A percentile compares a stretch with the other conserved stretches of the same genome.
Evolutionary conservation across 2,329 filamentous ascomycete species (phyloP).

Genomic region (Ophiocordyceps sinensis): DNA sequence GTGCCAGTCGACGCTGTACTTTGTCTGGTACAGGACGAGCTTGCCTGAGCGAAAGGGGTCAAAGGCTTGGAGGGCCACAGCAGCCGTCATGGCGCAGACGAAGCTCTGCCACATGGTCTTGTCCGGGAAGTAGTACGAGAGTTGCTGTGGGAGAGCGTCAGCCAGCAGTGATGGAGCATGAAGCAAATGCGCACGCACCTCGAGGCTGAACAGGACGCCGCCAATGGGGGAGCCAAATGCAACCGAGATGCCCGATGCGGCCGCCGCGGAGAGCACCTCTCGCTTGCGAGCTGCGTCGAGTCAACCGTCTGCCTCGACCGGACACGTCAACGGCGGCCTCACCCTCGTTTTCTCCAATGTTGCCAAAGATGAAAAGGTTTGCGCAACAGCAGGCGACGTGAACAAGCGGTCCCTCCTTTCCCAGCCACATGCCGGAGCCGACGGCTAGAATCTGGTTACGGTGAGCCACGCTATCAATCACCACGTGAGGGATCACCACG

Average conservation of each 20-base stretch:
- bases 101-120: constrained; percentile 98
- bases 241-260: constrained; percentile 87
- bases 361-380: constrained; percentile 74
- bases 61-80: constrained; percentile 83
- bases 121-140: constrained; percentile 93
- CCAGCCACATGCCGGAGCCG: constrained; percentile 88
- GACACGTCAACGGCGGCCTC: constrained; percentile 5
- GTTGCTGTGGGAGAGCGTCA: constrained; percentile 34
- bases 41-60: constrained; percentile 96
- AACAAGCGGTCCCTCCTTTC: constrained; percentile 89
- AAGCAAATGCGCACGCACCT: constrained; percentile 31
- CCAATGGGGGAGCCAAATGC: constrained; percentile 97
- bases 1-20: constrained; percentile 93
- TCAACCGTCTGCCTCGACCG: neutral
- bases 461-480: constrained; percentile 1
- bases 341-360: constrained; percentile 80
- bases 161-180: neutral
- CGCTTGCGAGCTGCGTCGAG: constrained; percentile 20
- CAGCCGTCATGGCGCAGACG: constrained; percentile 91
- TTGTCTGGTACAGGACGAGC: constrained; percentile 97
- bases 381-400: constrained; percentile 96
- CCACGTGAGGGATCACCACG: constrained; percentile 3
- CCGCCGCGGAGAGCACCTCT: constrained; percentile 88
- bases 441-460: constrained; percentile 62
- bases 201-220: constrained; percentile 87